phyloP scores from a whole-genome alignment of 108 stramenopile genomes.

The Cyclotella sp. region DNA sequence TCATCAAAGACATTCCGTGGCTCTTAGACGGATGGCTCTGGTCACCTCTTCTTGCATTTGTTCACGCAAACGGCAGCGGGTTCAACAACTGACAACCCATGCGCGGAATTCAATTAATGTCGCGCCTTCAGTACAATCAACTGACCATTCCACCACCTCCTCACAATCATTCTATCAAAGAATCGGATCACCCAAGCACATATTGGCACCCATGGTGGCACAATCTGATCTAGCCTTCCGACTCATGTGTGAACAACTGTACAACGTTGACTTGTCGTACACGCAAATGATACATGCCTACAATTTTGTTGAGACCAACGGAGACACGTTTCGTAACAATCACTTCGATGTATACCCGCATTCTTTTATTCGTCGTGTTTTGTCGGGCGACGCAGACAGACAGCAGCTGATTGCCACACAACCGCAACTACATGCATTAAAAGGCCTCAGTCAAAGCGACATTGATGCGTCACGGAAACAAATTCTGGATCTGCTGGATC shows the following conservation, averaged over 20 bases:
- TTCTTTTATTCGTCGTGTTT: slow-evolving; percentile 37
- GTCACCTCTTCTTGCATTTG: neutral
- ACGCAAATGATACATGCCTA: slow-evolving; percentile 96
- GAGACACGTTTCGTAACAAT: slow-evolving; percentile 59
- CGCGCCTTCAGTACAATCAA: neutral
- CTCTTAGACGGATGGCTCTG: neutral
- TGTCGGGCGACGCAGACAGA: slow-evolving; percentile 22
- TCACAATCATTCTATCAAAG: slow-evolving; percentile 35
- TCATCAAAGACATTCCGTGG: neutral
- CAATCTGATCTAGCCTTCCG: slow-evolving; percentile 89
- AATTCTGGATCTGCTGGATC: slow-evolving; percentile 30
- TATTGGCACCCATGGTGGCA: slow-evolving; percentile 87
- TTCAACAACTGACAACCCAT: neutral
- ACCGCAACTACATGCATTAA: slow-evolving; percentile 33
- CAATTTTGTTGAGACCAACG: slow-evolving; percentile 58
- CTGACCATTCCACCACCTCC: neutral
- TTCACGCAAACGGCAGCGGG: neutral
- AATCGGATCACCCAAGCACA: slow-evolving; percentile 51
- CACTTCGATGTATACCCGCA: slow-evolving; percentile 80
- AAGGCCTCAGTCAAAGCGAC: slow-evolving; percentile 22
- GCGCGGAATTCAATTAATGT: neutral
- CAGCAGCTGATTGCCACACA: neutral
- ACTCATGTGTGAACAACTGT: slow-evolving; percentile 77
- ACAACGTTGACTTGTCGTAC: slow-evolving; percentile 88
- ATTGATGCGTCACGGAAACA: slow-evolving; percentile 30